A percentile compares a stretch with the other conserved stretches of the same genome.
Conservation (phyloP, 768 basidiomycete genomes). For the Plicaturopsis crispa region DNA sequence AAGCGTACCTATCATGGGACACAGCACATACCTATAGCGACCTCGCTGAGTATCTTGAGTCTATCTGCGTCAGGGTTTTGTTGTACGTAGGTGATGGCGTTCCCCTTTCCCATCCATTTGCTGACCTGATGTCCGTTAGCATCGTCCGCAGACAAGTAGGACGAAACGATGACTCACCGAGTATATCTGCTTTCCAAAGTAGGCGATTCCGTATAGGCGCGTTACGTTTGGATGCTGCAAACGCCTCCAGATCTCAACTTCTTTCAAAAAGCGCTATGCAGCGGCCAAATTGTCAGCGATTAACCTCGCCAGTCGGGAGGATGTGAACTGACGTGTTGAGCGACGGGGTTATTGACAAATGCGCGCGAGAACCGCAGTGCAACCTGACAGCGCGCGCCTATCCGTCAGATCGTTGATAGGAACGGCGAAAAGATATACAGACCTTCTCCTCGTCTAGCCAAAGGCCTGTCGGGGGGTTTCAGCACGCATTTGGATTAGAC, state of each 20-base stretch:
- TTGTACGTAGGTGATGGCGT: constrained; percentile 26
- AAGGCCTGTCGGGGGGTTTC: constrained; percentile 24
- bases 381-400: constrained; percentile 19
- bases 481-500: constrained; percentile 1
- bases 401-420: no score
- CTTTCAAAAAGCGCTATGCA: constrained; percentile 32
- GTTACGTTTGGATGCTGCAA: constrained; percentile 33
- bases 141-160: neutral
- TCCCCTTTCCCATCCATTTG: constrained; percentile 38
- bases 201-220: constrained; percentile 27
- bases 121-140: constrained; percentile 26
- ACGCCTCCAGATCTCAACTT: constrained; percentile 34
- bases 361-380: constrained; percentile 30
- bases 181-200: constrained; percentile 24
- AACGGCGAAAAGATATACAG: constrained; percentile 1
- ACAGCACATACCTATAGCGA: constrained; percentile 24
- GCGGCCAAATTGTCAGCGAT: constrained; percentile 1
- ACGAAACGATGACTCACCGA: constrained; percentile 17
- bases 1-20: constrained; percentile 1
- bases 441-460: constrained; percentile 34
- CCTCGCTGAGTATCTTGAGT: constrained; percentile 28
- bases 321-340: constrained; percentile 22
- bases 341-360: constrained; percentile 23
- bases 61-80: constrained; percentile 24
- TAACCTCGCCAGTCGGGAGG: neutral